A percentile compares a stretch with the other conserved stretches of the same genome.
Evolutionary conservation across 2,329 filamentous ascomycete species (phyloP).

Genomic region (Ceratocystis papillata): DNA sequence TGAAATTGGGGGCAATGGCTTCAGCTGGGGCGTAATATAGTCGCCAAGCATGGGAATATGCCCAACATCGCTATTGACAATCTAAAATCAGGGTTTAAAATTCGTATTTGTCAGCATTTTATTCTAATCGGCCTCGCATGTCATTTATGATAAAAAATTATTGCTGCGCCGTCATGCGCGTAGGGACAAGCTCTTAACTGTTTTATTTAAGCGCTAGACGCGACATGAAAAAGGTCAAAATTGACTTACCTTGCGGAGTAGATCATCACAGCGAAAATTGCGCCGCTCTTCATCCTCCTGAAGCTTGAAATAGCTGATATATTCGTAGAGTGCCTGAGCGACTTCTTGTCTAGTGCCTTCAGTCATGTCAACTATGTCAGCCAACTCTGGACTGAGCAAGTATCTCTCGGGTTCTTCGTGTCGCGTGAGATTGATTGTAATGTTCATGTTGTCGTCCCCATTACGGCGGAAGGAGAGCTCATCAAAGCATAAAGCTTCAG

Average conservation of each 20-base stretch:
- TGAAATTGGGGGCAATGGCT: constrained; percentile 67
- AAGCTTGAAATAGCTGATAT: constrained; percentile 72
- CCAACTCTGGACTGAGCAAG: constrained; percentile 63
- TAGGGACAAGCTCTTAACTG: no score
- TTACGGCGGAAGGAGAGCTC: constrained; percentile 83
- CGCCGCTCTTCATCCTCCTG: constrained; percentile 94
- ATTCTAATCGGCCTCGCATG: not conserved
- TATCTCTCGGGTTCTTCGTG: constrained; percentile 82
- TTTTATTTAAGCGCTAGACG: no score
- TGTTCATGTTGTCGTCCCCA: constrained; percentile 84
- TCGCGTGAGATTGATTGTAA: constrained; percentile 73
- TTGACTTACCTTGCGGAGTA: constrained; percentile 57
- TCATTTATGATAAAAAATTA: no score
- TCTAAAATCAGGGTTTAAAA: constrained; percentile 36
- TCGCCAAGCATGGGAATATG: constrained; percentile 79
- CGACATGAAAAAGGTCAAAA: not conserved
- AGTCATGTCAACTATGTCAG: constrained; percentile 72
- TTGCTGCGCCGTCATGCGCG: no score
- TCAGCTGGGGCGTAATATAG: constrained; percentile 67
- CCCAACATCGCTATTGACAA: constrained; percentile 64
- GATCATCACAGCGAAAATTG: constrained; percentile 79
- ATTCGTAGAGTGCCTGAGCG: constrained; percentile 90
- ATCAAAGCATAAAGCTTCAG: constrained; percentile 68
- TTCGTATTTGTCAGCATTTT: not conserved
- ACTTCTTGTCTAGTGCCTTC: constrained; percentile 82